Evolutionary conservation across 495 filamentous ascomycete species (phyloP), one percentile per base, ranked within the genome.

Genomic region (Xylaria flabelliformis): DNA sequence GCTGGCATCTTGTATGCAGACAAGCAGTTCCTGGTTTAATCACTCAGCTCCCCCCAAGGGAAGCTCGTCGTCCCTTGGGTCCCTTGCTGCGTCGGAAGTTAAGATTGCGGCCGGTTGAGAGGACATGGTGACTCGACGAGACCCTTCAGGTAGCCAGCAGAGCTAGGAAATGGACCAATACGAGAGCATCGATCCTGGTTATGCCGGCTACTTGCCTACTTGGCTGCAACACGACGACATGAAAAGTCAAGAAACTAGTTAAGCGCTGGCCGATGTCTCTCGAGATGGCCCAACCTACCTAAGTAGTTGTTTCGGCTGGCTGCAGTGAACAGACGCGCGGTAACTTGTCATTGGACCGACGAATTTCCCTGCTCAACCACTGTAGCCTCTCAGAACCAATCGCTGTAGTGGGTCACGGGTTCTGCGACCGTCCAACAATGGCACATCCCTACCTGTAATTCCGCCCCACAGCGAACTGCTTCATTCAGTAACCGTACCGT

Each of bases 1-100:
- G 36, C 44, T 34, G 29, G 58, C 77, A 74, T 79, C 77, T 79
- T 79, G 77, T 79, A 79, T 42, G 64, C 63, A 61, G 44, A 53
- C 61, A 71, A 69, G 42, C 41, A n/a, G 24, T 6, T 41, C 26
- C 26, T 29, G 2, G 26, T 29, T 29, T 29, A 29, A 29, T 29
- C 26, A 29, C 26, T 29, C 26, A 29, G 26, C 26, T 29, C 26
- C 26, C 26, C 26, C 26, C 26, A 29, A 29, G 26, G 26, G 26
- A 29, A 29, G 1, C 26, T 29, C 26, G 26, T 29, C 26, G 26
- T 29, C 26, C 26, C 26, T 29, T 29, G 26, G 1, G 26, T 29
- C 26, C 26, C 26, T 70, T 15, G 26, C 24, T 50, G 63, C 67
- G 39, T 76, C 72, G 72, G 64, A 74, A 76, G 53, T 72, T 72